Evolutionary conservation across 345 rosid species (phyloP).

Genomic region (Cochlearia excelsa): DNA sequence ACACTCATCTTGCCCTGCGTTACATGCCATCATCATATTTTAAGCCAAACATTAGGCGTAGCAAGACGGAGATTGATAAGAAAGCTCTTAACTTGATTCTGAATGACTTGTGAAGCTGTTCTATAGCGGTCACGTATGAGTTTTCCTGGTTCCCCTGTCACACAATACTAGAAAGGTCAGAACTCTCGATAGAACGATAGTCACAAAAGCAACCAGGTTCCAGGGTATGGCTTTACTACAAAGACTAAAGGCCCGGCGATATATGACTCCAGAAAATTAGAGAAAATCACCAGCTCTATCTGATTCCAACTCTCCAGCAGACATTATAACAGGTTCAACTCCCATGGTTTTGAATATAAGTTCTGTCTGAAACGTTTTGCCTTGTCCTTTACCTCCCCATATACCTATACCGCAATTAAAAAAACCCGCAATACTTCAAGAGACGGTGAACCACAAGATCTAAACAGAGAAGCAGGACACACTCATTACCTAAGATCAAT

Average conservation of each 20-base stretch:
- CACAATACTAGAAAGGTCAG: constrained; percentile 3
- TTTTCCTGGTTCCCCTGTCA: constrained; percentile 84
- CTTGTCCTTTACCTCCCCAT: constrained; percentile 99
- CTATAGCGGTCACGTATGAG: constrained; percentile 91
- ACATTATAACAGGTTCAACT: constrained; percentile 88
- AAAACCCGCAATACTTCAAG: constrained; percentile 5
- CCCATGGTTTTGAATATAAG: constrained; percentile 89
- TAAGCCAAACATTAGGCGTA: constrained; percentile 36
- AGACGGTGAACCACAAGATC: not conserved
- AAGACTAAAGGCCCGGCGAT: not conserved
- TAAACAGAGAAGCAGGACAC: constrained; percentile 3
- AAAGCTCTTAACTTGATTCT: constrained; percentile 84
- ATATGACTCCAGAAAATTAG: not conserved
- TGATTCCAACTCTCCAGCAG: constrained; percentile 93
- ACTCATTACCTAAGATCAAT: constrained; percentile 65
- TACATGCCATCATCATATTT: constrained; percentile 16
- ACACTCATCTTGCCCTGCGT: constrained; percentile 98
- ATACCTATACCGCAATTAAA: constrained; percentile 46
- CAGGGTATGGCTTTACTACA: not conserved
- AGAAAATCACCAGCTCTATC: constrained; percentile 75
- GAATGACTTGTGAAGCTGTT: constrained; percentile 97
- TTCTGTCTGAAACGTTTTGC: constrained; percentile 94
- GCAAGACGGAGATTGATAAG: constrained; percentile 40
- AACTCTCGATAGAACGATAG: not conserved
- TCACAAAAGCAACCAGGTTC: constrained; percentile 9